These are phyloP conservation scores for Xylariomycetidae sp. DNA, from an alignment of 2,329 filamentous ascomycete genomes.

Conservation along the genomic window DNA sequence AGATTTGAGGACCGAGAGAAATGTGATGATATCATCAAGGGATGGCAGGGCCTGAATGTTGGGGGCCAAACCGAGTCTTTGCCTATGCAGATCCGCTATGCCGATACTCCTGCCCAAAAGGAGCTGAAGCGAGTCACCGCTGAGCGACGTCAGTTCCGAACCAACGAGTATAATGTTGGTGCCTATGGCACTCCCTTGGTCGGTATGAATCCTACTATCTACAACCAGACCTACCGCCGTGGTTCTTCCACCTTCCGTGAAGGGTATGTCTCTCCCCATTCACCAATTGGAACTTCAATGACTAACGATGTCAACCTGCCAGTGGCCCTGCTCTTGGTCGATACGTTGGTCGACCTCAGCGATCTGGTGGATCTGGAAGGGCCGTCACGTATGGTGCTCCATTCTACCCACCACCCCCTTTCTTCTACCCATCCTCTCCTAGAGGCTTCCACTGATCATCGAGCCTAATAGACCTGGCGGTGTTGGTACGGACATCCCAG, in stretches of 20 bases:
- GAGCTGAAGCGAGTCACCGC: slow-evolving; percentile 94
- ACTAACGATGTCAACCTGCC: no score
- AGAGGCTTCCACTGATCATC: slow-evolving; percentile 31
- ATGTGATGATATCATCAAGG: slow-evolving; percentile 82
- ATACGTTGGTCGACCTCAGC: slow-evolving; percentile 8
- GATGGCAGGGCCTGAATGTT: slow-evolving; percentile 75
- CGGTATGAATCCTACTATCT: slow-evolving; percentile 48
- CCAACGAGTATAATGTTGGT: slow-evolving; percentile 85
- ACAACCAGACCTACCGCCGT: slow-evolving; percentile 36
- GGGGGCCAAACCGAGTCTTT: slow-evolving; percentile 78
- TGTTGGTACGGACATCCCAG: slow-evolving; percentile 33
- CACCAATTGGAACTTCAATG: no score
- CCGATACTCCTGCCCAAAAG: slow-evolving; percentile 95
- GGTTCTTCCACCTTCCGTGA: slow-evolving; percentile 23
- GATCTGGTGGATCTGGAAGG: slow-evolving; percentile 7
- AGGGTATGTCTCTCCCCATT: slow-evolving; percentile 2
- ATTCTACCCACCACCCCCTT: slow-evolving; percentile 3
- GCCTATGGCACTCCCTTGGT: slow-evolving; percentile 62
- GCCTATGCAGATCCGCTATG: slow-evolving; percentile 90
- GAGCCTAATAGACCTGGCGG: slow-evolving; percentile 37
- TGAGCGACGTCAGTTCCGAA: slow-evolving; percentile 90
- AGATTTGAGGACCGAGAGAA: slow-evolving; percentile 88
- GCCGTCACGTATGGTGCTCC: slow-evolving; percentile 12
- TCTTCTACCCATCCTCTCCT: no score
- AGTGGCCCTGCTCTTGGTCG: slow-evolving; percentile 11